Base-by-base conservation (phyloP, 176 grass and related monocot species). In the Ensete glaucum region DNA sequence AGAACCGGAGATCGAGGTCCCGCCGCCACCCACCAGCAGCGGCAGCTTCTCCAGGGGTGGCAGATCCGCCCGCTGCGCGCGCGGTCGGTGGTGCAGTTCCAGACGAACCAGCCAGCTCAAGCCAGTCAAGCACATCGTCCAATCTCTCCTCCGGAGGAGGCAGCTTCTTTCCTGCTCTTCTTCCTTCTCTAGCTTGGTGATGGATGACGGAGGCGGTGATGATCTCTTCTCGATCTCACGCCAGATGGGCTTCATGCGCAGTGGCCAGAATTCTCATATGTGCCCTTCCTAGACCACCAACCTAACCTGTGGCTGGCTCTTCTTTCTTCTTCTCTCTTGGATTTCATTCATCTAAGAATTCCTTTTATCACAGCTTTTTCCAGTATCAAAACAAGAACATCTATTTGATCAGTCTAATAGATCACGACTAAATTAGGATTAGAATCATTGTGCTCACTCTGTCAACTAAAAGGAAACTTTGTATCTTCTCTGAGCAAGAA, bases 1-100 rank as follows among this genome's bases (percentile, higher is more conserved):
- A 74, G 72, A 74, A 74, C 24, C 51, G 72, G 2, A 52, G 72
- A 3, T 74, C 72, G 48, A 19, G 72, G 48, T 74, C 72, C 21
- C 72, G 72, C 13, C 71, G 71, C 21, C 72, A 53, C 72, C 72
- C 72, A 74, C 53, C 53, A 53, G 53, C 52, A 74, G 72, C 72
- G 57, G 9, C 72, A 74, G 23, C 72, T 1, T 34, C 67, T n/a
- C n/a, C n/a, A n/a, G n/a, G n/a, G n/a, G n/a, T n/a, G 0, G 50
- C 71, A 1, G 52, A 50, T 9, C 20, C 70, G 16, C 13, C 15
- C 8, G 20, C 51, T 19, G 51, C 19, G 1, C 22, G 56, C 56
- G 15, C n/a, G 7, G 9, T 19, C 3, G 56, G 57, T 14, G 57
- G 57, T 60, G 57, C 57, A 60, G n/a, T 60, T 60, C 9, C 20